Evolutionary conservation across 352 stramenopile species (phyloP).

Genomic region (Pelagophyceae sp.): DNA sequence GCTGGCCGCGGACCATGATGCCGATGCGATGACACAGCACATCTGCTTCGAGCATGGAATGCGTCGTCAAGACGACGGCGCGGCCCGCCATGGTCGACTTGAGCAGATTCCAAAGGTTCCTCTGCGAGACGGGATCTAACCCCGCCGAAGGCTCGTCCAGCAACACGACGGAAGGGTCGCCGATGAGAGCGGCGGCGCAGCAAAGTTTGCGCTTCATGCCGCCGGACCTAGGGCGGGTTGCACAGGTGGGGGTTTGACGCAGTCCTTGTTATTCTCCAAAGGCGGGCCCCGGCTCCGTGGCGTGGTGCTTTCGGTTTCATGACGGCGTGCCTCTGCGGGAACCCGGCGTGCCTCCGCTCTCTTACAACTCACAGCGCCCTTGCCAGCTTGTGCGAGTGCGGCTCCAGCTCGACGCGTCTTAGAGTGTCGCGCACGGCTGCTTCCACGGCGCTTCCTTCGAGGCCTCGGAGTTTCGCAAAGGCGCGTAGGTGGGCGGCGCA

Average conservation of each 20-base stretch:
- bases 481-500: slow-evolving; percentile 52
- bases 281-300: too few relatives aligned
- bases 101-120: slow-evolving; percentile 17
- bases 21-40: slow-evolving; percentile 81
- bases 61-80: slow-evolving; percentile 68
- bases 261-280: too few relatives aligned
- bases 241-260: slow-evolving; percentile 32
- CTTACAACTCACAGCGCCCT: slow-evolving; percentile 49
- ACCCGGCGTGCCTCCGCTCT: too few relatives aligned
- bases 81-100: slow-evolving; percentile 28
- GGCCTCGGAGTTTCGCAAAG: slow-evolving; percentile 51
- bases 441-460: slow-evolving; percentile 24
- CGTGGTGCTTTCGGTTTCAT: too few relatives aligned
- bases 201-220: slow-evolving; percentile 81
- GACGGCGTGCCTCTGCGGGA: too few relatives aligned
- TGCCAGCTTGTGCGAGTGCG: slow-evolving; percentile 36
- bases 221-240: too few relatives aligned
- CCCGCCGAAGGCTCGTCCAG: slow-evolving; percentile 80
- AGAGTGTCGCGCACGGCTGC: slow-evolving; percentile 28
- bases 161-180: slow-evolving; percentile 60
- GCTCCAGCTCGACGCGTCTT: slow-evolving; percentile 32
- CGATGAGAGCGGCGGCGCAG: slow-evolving; percentile 74
- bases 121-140: slow-evolving; percentile 43
- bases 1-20: slow-evolving; percentile 67
- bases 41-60: slow-evolving; percentile 93